phyloP scores from a whole-genome alignment of 805 yeast species.

The Metschnikowia koreensis region DNA sequence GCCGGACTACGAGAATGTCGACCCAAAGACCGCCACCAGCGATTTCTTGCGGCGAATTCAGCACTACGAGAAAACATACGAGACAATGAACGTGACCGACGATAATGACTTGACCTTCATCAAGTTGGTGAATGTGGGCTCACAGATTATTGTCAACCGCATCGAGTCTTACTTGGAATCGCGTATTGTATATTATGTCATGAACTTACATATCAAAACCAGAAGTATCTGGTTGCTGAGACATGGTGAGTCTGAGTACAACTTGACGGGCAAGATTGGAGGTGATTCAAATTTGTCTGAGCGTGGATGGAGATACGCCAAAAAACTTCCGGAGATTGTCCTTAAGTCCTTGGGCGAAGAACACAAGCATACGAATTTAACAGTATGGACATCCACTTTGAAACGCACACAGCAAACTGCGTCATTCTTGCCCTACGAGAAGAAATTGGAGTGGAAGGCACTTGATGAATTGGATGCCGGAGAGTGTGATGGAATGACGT shows the following conservation, averaged over 20 bases:
- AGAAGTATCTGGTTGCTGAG: conserved; percentile 90
- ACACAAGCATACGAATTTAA: conserved; percentile 52
- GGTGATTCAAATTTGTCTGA: conserved; percentile 87
- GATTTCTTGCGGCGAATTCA: conserved; percentile 76
- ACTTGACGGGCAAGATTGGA: conserved; percentile 91
- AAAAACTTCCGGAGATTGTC: conserved; percentile 75
- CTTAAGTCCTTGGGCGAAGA: conserved; percentile 60
- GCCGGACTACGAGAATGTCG: conserved; percentile 72
- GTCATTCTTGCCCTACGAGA: conserved; percentile 69
- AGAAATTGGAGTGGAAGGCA: conserved; percentile 90
- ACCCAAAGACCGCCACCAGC: conserved; percentile 65
- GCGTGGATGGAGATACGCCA: conserved; percentile 81
- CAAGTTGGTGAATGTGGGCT: conserved; percentile 81
- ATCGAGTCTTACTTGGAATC: conserved; percentile 88
- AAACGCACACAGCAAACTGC: conserved; percentile 93
- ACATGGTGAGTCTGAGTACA: conserved; percentile 93
- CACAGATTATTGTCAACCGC: conserved; percentile 83
- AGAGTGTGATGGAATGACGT: conserved; percentile 94
- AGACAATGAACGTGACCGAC: conserved; percentile 60
- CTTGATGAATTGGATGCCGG: conserved; percentile 97
- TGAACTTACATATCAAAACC: conserved; percentile 93
- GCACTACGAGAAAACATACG: conserved; percentile 71
- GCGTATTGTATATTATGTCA: conserved; percentile 89
- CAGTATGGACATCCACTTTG: conserved; percentile 95
- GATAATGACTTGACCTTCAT: conserved; percentile 77